Base-by-base conservation (phyloP, 2,329 filamentous ascomycete species). In the Botrytis galanthina region DNA sequence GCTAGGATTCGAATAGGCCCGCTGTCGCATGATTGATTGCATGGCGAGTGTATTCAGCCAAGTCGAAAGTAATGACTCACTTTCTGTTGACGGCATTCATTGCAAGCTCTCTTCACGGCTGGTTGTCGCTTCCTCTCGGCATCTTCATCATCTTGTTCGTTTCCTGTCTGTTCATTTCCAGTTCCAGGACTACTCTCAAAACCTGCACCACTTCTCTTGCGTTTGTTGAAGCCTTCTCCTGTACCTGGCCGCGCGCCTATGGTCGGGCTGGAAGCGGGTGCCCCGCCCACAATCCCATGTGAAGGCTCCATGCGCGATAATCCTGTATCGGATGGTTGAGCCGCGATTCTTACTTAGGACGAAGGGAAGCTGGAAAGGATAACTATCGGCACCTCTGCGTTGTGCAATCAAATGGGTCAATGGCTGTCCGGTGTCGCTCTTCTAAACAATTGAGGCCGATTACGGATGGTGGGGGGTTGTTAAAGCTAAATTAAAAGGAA, bases 71-170 rank as follows among this genome's bases (percentile, higher is more conserved):
- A 59, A 44, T 80, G 81, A 86, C 85, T 87, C 84, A 93, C 92
- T 86, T 95, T 95, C 83, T 95, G 93, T 83, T 95, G 93, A 75
- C 92, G 88, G 81, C 92, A 95, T 82, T 95, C 92, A 80, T 95
- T 95, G 83, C 93, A 95, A 9, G 93, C 93, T 79, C 93, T 87
- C 84, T 95, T 94, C 67, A 92, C 90, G 72, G 90, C 90, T 39
- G 90, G 90, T 77, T 91, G 88, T 75, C 89, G 86, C 82, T 89
- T 89, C 82, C 88, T 88, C 78, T 90, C 88, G 64, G 85, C 82
- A 70, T 87, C 86, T 67, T 84, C 83, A 73, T 89, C 85, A 74
- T 90, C 89, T 73, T 87, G 87, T 73, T 85, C 86, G 68, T 86
- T 84, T 78, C 75, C 79, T 74, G 88, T 91, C 73, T 87, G 87